Conservation (phyloP, 1,284 basidiomycete species). For the Boletellus deceptivus region DNA sequence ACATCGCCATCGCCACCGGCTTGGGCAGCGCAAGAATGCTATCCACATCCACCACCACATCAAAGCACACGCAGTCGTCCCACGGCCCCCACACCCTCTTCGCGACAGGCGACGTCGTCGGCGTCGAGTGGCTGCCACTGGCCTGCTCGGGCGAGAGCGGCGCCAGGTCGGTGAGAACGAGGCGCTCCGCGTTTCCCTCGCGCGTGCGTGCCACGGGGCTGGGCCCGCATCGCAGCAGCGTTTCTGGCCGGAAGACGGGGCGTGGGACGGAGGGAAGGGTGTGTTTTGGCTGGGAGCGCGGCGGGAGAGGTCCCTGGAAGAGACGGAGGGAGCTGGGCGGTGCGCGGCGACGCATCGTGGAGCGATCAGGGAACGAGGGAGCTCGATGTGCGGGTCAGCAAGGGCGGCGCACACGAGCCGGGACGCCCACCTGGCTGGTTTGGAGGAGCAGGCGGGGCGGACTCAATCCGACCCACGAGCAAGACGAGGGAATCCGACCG, state of each 20-base stretch:
- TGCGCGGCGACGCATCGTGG: constrained; percentile 54
- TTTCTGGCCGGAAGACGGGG: constrained; percentile 46
- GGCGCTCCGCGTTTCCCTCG: constrained; percentile 1
- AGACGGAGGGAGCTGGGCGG: constrained; percentile 60
- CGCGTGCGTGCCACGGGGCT: constrained; percentile 20
- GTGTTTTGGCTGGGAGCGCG: constrained; percentile 53
- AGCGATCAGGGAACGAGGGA: neutral
- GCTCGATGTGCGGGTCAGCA: neutral
- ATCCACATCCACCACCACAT: constrained; percentile 44
- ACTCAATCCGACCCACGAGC: no score
- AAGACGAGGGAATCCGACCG: no score
- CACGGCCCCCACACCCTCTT: constrained; percentile 54
- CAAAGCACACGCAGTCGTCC: constrained; percentile 52
- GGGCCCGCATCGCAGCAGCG: constrained; percentile 29
- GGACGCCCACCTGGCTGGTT: no score
- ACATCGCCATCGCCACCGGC: constrained; percentile 38
- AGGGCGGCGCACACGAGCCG: no score
- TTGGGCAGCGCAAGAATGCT: constrained; percentile 45
- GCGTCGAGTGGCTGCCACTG: constrained; percentile 9
- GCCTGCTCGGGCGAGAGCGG: constrained; percentile 13
- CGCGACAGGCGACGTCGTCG: constrained; percentile 20
- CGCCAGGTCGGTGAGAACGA: constrained; percentile 17
- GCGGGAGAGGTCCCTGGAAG: constrained; percentile 53
- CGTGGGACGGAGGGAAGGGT: constrained; percentile 54
- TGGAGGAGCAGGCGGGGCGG: no score